Conservation (phyloP, 2,329 filamentous ascomycete species). For the Aspergillus sp. region DNA sequence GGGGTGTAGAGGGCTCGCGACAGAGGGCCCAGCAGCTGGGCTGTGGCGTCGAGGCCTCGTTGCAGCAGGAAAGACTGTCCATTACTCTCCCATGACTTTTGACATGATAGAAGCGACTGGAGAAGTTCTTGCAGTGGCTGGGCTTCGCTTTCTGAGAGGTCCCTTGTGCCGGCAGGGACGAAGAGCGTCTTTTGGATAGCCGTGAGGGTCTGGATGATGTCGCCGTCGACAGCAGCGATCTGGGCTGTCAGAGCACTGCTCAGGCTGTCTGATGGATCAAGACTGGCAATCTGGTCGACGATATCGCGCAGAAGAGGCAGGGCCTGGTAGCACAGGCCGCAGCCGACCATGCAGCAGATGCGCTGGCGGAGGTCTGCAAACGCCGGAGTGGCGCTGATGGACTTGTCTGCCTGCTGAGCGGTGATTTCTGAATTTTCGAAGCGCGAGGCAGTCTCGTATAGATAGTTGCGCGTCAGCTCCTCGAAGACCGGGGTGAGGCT, state of each 20-base stretch:
- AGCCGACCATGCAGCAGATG: slow-evolving; percentile 1
- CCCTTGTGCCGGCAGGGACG: background rate
- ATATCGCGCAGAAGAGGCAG: background rate
- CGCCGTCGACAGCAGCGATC: background rate
- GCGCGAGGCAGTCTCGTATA: background rate
- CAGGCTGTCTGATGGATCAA: background rate
- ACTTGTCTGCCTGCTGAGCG: background rate
- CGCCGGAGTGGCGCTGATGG: background rate
- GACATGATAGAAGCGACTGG: background rate
- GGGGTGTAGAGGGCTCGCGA: background rate
- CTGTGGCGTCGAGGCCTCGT: background rate
- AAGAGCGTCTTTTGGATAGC: background rate
- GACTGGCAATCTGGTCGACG: background rate
- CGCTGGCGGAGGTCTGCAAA: background rate
- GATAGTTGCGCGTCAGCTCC: background rate
- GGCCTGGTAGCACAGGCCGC: background rate
- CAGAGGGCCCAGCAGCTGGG: background rate
- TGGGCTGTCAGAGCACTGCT: background rate
- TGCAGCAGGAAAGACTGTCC: background rate
- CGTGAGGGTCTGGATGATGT: background rate
- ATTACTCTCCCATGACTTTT: background rate
- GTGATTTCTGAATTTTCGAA: background rate
- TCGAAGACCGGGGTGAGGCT: background rate
- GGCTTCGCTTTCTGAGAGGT: background rate
- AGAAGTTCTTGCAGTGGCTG: background rate